phyloP scores from a whole-genome alignment of 768 basidiomycete species.

The Kwoniella newhampshirensis region DNA sequence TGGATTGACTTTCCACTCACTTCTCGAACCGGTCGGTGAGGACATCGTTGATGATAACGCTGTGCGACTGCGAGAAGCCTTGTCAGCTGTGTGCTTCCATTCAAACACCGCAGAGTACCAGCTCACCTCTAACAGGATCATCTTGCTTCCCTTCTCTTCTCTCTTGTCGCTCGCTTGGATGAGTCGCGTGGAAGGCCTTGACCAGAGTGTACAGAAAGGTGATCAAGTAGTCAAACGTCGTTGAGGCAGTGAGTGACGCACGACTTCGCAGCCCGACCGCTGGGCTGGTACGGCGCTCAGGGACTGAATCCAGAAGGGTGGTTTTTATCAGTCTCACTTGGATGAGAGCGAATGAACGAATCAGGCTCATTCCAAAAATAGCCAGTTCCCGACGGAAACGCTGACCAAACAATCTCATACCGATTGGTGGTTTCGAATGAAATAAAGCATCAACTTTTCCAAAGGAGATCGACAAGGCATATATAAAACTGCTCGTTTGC shows the following conservation, averaged over 20 bases:
- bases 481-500: too few relatives aligned
- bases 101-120: not conserved
- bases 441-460: too few relatives aligned
- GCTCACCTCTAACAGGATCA: constrained; percentile 83
- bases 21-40: constrained; percentile 80
- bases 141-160: constrained; percentile 48
- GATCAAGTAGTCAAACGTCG: not conserved
- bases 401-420: constrained; percentile 9
- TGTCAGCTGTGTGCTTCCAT: constrained; percentile 17
- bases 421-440: constrained; percentile 2
- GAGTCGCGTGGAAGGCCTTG: not conserved
- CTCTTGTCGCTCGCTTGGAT: too few relatives aligned
- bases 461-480: too few relatives aligned
- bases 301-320: too few relatives aligned
- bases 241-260: not conserved
- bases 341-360: too few relatives aligned
- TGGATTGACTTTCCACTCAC: constrained; percentile 58
- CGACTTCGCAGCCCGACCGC: not conserved
- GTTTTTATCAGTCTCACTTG: constrained; percentile 5
- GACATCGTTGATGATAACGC: constrained; percentile 87
- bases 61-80: constrained; percentile 63
- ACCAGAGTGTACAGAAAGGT: too few relatives aligned
- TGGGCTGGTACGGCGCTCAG: too few relatives aligned
- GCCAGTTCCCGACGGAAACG: constrained; percentile 11
- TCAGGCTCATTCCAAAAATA: not conserved